phyloP scores from a whole-genome alignment of 192 early-diverging fungal genomes.

The Glomus cerebriforme region DNA sequence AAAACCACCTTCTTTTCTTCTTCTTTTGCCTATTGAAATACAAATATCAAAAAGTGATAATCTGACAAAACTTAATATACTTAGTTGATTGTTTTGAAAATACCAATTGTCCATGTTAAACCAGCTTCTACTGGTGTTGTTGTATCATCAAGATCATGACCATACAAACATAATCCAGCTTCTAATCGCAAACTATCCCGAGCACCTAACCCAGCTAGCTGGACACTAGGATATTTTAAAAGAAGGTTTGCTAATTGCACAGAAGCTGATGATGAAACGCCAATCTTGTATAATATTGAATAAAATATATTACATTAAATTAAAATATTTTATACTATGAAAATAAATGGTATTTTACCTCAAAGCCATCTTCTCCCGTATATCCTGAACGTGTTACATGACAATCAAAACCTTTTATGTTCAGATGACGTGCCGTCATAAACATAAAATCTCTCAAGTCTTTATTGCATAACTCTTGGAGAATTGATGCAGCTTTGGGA shows the following conservation, averaged over 20 bases:
- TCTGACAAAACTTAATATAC: neutral
- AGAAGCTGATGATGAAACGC: conserved; percentile 75
- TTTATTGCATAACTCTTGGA: conserved; percentile 59
- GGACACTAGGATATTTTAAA: conserved; percentile 71
- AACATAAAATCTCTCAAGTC: conserved; percentile 79
- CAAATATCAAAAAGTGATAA: neutral
- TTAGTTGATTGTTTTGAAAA: conserved; percentile 24
- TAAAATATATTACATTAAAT: neutral
- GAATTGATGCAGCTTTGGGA: conserved; percentile 75
- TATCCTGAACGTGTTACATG: conserved; percentile 96
- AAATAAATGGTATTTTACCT: too few relatives aligned
- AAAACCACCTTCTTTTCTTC: conserved; percentile 89
- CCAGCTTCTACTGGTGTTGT: conserved; percentile 92
- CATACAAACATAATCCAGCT: conserved; percentile 97
- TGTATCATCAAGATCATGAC: conserved; percentile 91
- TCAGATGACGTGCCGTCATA: conserved; percentile 79
- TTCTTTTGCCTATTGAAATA: conserved; percentile 68
- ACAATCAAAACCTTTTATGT: conserved; percentile 74
- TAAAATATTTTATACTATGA: too few relatives aligned
- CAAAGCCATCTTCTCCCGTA: conserved; percentile 99
- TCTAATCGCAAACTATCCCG: conserved; percentile 95
- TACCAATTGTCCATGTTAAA: conserved; percentile 93
- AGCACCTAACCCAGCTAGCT: conserved; percentile 92
- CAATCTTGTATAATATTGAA: conserved; percentile 60
- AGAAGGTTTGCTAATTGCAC: conserved; percentile 68